These are phyloP conservation scores for Senna tora DNA, from an alignment of 306 rosid species.

Conservation along the genomic window DNA sequence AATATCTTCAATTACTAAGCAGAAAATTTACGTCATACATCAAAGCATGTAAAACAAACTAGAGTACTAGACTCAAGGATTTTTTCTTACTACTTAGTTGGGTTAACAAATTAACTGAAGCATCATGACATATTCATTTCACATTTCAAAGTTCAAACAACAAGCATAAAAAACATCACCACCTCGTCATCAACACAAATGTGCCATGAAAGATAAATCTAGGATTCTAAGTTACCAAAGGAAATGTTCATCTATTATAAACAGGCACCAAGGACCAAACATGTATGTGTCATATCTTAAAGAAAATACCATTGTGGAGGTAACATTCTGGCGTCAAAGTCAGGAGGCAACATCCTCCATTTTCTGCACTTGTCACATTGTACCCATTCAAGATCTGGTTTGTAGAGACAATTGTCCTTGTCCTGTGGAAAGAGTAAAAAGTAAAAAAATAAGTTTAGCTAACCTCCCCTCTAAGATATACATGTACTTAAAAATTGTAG, in stretches of 20 bases:
- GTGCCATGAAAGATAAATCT: background rate
- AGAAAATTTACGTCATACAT: background rate
- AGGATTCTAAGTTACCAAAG: background rate
- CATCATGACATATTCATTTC: background rate
- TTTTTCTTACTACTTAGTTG: background rate
- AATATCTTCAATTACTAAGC: background rate
- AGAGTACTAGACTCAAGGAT: slow-evolving; percentile 8
- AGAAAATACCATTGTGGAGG: slow-evolving; percentile 51
- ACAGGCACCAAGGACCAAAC: background rate
- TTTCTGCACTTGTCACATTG: slow-evolving; percentile 70
- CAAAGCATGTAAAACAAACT: background rate
- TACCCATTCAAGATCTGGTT: slow-evolving; percentile 64
- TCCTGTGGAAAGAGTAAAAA: slow-evolving; percentile 33
- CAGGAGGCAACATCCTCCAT: slow-evolving; percentile 53
- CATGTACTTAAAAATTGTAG: no score
- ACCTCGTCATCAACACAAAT: background rate
- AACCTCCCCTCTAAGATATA: background rate
- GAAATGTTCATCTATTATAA: background rate
- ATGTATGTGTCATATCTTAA: slow-evolving; percentile 17
- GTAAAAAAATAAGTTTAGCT: background rate
- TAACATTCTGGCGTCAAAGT: slow-evolving; percentile 42
- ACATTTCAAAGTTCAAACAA: no score
- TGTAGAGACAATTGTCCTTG: slow-evolving; percentile 41
- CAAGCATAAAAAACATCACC: background rate
- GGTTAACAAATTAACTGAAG: background rate